Conservation (phyloP, 305 asterid species). For the Caryopteris hybrid region DNA sequence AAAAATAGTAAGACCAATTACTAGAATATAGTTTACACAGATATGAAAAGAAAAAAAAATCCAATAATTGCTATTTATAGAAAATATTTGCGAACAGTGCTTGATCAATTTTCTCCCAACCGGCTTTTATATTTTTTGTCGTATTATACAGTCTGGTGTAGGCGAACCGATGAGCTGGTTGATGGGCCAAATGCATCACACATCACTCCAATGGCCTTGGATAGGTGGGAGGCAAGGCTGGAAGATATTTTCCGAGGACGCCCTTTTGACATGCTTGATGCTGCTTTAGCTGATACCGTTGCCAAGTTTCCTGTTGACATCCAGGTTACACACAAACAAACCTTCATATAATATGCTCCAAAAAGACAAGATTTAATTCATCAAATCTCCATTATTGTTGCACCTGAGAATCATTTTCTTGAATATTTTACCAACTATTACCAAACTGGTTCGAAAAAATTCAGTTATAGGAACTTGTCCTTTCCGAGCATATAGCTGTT, state of each 20-base stretch:
- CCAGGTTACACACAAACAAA: constrained; percentile 46
- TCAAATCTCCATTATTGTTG: not conserved
- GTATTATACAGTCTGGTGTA: constrained; percentile 75
- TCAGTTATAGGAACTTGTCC: not conserved
- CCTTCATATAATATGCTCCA: not conserved
- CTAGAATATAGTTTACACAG: not conserved
- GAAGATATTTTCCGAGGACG: constrained; percentile 80
- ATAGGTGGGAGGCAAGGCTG: constrained; percentile 88
- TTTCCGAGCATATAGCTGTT: not conserved
- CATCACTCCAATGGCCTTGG: constrained; percentile 82
- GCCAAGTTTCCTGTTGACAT: constrained; percentile 78
- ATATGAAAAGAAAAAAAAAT: not conserved
- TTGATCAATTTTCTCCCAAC: not conserved
- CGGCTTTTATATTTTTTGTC: not conserved
- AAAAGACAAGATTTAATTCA: not conserved
- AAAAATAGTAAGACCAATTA: not conserved
- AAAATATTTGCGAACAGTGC: not conserved
- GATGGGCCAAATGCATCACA: constrained; percentile 99
- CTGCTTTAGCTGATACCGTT: constrained; percentile 89
- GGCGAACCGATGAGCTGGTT: constrained; percentile 96
- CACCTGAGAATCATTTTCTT: not conserved
- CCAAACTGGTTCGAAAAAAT: not conserved
- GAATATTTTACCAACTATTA: not conserved
- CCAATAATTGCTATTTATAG: not conserved
- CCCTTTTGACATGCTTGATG: constrained; percentile 97